Percentiles rank a stretch among this genome's conserved stretches.
These are phyloP conservation scores for Arthroderma sp. DNA, from an alignment of 2,329 filamentous ascomycete genomes.

Conservation along the genomic window DNA sequence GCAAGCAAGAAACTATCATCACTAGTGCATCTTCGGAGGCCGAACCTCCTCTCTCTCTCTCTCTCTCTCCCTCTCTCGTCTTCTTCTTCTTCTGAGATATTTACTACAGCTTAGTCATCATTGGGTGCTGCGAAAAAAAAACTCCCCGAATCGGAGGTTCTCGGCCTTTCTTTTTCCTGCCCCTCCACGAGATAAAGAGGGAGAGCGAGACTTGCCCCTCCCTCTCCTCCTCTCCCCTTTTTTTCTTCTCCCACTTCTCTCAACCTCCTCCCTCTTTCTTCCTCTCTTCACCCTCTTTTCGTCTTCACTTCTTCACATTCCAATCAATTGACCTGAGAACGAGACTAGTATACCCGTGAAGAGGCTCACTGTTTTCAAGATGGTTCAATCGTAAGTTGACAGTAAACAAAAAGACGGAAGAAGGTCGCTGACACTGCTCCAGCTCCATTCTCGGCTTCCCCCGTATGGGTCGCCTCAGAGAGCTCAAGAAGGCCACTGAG, in stretches of 20 bases:
- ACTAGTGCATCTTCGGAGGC: background rate
- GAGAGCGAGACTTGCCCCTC: background rate
- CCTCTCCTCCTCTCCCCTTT: background rate
- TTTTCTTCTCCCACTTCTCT: conserved; percentile 16
- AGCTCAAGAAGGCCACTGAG: conserved; percentile 99
- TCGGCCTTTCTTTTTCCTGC: conserved; percentile 12
- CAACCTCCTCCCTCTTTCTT: conserved; percentile 12
- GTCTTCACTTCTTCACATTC: background rate
- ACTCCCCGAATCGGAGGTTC: background rate
- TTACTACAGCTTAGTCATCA: background rate
- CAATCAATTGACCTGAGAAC: background rate
- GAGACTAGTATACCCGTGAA: background rate
- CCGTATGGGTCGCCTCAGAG: conserved; percentile 95
- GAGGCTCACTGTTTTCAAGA: conserved; percentile 29
- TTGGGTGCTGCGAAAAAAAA: background rate
- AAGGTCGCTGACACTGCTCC: conserved; percentile 9
- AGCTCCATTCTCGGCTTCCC: conserved; percentile 90
- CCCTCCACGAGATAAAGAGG: conserved; percentile 13
- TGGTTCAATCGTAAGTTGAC: conserved; percentile 48
- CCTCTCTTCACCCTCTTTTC: background rate
- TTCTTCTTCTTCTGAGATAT: background rate
- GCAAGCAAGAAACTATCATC: background rate
- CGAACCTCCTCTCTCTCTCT: background rate
- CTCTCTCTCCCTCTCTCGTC: background rate
- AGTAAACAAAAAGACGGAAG: background rate